Conservation (phyloP, 2,329 filamentous ascomycete genomes). For the Cladophialophora bantiana region DNA sequence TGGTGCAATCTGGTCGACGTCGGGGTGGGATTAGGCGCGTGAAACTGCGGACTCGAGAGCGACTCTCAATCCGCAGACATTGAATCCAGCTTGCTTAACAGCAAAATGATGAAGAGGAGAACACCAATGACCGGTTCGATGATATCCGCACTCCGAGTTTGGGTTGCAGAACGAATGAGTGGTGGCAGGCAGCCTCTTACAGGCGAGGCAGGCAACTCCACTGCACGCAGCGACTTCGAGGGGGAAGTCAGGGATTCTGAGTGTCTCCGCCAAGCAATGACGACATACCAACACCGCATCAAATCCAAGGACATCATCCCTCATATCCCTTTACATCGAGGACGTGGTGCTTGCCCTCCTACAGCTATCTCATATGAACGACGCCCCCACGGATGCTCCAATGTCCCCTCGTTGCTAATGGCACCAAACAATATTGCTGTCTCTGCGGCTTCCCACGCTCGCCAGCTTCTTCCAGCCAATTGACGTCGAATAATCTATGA, state of each 20-base stretch:
- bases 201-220: background rate
- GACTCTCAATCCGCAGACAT: background rate
- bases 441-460: too few species aligned
- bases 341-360: background rate
- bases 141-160: background rate
- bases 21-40: background rate
- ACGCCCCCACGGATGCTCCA: too few species aligned
- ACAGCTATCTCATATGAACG: too few species aligned
- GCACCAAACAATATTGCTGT: too few species aligned
- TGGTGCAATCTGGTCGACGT: background rate
- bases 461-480: too few species aligned
- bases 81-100: background rate
- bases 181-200: constrained; percentile 18
- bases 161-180: constrained; percentile 14
- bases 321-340: background rate
- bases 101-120: constrained; percentile 4
- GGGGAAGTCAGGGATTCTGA: background rate
- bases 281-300: background rate
- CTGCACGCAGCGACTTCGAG: background rate
- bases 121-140: background rate
- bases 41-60: background rate
- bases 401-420: too few species aligned
- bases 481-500: too few species aligned
- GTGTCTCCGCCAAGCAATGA: constrained; percentile 17
- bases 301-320: background rate